A percentile compares a stretch with the other conserved stretches of the same genome.
These are phyloP conservation scores for Leccinellum albellum DNA, from an alignment of 768 basidiomycete species.

Conservation along the genomic window DNA sequence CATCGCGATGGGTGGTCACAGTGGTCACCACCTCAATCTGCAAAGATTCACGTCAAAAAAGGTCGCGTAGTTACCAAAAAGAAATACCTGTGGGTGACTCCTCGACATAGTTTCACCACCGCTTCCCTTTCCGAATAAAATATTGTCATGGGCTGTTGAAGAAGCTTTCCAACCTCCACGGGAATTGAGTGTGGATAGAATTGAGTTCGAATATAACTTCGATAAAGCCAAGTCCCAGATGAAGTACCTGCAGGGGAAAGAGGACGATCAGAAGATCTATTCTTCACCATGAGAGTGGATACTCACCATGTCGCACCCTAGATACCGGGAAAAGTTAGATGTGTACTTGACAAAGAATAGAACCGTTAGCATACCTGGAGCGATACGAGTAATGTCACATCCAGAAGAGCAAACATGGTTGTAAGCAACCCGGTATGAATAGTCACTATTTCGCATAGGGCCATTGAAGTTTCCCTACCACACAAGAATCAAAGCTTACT, in stretches of 20 bases:
- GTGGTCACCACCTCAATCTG: background rate
- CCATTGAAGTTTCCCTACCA: background rate
- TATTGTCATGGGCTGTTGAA: background rate
- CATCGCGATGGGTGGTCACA: background rate
- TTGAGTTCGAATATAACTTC: conserved; percentile 25
- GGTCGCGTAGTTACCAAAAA: background rate
- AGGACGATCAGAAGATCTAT: background rate
- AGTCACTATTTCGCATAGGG: conserved; percentile 16
- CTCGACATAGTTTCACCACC: background rate
- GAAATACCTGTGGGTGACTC: conserved; percentile 6
- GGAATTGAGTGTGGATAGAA: conserved; percentile 20
- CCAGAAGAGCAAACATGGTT: conserved; percentile 11
- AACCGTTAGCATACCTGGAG: conserved; percentile 8
- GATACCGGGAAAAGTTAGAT: conserved; percentile 6
- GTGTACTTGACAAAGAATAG: background rate
- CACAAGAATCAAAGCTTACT: conserved; percentile 18
- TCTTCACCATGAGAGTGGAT: conserved; percentile 4
- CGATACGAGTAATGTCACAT: conserved; percentile 21
- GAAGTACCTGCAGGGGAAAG: conserved; percentile 6
- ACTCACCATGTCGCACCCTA: conserved; percentile 14
- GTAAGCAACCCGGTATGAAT: conserved; percentile 29
- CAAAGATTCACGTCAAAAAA: background rate
- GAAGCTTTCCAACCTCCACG: conserved; percentile 21
- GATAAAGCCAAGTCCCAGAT: conserved; percentile 25
- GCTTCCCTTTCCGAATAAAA: conserved; percentile 3